Conservation (phyloP, 208 protist species). For the Wallacemonas sp. region DNA sequence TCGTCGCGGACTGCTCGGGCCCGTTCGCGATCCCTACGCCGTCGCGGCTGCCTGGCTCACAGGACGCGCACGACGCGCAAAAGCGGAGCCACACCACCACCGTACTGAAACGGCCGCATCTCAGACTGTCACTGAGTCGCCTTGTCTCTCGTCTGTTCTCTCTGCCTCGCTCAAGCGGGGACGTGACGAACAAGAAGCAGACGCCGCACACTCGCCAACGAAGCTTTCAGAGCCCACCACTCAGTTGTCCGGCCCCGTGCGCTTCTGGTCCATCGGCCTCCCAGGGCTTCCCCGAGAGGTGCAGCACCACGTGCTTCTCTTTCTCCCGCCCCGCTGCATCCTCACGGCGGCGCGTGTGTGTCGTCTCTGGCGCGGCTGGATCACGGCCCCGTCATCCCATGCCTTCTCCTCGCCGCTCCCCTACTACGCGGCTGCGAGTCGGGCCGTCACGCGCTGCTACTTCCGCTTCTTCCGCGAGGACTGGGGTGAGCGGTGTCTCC, state of each 20-base stretch:
- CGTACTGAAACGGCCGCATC: too few relatives aligned
- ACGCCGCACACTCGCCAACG: neutral
- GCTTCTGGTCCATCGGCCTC: too few relatives aligned
- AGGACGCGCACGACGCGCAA: too few relatives aligned
- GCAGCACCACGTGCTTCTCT: constrained; percentile 31
- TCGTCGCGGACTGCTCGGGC: neutral
- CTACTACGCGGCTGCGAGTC: constrained; percentile 20
- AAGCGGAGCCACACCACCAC: too few relatives aligned
- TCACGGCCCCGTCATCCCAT: neutral
- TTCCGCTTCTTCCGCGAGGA: constrained; percentile 35
- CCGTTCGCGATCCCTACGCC: constrained; percentile 16
- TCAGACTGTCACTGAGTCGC: too few relatives aligned
- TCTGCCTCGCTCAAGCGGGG: too few relatives aligned
- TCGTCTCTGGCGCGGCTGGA: constrained; percentile 25
- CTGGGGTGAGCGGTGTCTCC: constrained; percentile 42
- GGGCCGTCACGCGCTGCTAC: constrained; percentile 37
- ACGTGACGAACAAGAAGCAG: neutral
- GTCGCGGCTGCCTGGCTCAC: neutral
- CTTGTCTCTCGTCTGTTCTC: too few relatives aligned
- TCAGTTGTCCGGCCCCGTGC: too few relatives aligned
- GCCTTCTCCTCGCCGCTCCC: constrained; percentile 14
- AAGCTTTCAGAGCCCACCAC: too few relatives aligned
- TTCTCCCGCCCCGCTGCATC: constrained; percentile 34
- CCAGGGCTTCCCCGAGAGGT: constrained; percentile 25
- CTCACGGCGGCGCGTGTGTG: constrained; percentile 33